Conservation (phyloP, 768 basidiomycete species). For the Boletus reticuloceps region DNA sequence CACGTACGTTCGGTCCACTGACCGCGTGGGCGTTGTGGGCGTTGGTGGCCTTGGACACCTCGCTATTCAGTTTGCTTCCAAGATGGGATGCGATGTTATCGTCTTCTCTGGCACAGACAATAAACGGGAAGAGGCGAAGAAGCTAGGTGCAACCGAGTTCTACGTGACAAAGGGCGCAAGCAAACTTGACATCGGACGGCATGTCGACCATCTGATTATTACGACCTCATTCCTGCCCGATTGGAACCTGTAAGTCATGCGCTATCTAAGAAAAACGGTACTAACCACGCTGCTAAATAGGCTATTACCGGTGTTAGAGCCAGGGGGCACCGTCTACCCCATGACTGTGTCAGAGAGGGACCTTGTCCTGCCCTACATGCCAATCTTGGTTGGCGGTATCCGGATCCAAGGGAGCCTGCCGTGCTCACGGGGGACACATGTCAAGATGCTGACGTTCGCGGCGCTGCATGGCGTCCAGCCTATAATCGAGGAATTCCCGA, state of each 20-base stretch:
- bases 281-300: constrained; percentile 8
- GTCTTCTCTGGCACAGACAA: constrained; percentile 34
- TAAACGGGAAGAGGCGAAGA: constrained; percentile 33
- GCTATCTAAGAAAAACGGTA: background rate
- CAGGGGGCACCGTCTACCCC: constrained; percentile 21
- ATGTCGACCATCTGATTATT: constrained; percentile 32
- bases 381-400: constrained; percentile 14
- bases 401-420: constrained; percentile 23
- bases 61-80: constrained; percentile 10
- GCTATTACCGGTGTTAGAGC: constrained; percentile 25
- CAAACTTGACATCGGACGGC: constrained; percentile 26
- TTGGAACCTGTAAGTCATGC: constrained; percentile 28
- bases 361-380: constrained; percentile 20
- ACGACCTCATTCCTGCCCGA: constrained; percentile 29
- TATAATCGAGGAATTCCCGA: constrained; percentile 31
- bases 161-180: constrained; percentile 27
- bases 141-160: constrained; percentile 37
- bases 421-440: constrained; percentile 27
- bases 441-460: constrained; percentile 36
- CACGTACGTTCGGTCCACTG: constrained; percentile 25
- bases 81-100: constrained; percentile 39
- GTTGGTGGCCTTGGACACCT: constrained; percentile 33
- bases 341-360: constrained; percentile 22
- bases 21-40: constrained; percentile 35
- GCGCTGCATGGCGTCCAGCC: constrained; percentile 30